These are phyloP conservation scores for Candida verbasci DNA, from an alignment of 805 yeast species.

Conservation along the genomic window DNA sequence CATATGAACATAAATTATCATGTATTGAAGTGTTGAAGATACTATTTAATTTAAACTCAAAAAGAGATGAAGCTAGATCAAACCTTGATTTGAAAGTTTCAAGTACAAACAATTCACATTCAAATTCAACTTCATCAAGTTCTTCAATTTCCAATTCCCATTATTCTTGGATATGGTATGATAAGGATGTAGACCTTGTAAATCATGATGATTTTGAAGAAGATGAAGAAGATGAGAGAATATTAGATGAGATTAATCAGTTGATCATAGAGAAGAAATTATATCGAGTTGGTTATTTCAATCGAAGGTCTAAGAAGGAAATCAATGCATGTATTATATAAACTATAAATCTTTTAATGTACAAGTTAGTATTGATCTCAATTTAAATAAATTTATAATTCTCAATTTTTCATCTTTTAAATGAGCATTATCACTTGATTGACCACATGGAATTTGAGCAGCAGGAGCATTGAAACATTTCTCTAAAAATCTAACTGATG, in stretches of 20 bases:
- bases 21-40: constrained; percentile 16
- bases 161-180: constrained; percentile 30
- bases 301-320: constrained; percentile 3
- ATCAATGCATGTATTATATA: constrained; percentile 6
- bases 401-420: constrained; percentile 81
- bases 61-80: not conserved
- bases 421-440: constrained; percentile 91
- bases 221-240: constrained; percentile 13
- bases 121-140: not conserved
- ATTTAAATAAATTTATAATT: constrained; percentile 69
- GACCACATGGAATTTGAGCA: constrained; percentile 96
- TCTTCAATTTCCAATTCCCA: constrained; percentile 5
- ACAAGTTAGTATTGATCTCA: constrained; percentile 58
- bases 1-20: constrained; percentile 17
- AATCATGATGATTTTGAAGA: constrained; percentile 15
- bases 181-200: constrained; percentile 21
- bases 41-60: constrained; percentile 11
- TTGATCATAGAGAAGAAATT: not conserved
- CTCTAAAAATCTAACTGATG: constrained; percentile 81
- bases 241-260: constrained; percentile 12
- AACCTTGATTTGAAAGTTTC: too few relatives aligned
- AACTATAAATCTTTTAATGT: constrained; percentile 39
- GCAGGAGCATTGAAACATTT: constrained; percentile 82
- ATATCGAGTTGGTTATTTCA: constrained; percentile 6
- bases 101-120: not conserved